Percentiles rank a stretch among this genome's conserved stretches.
These are phyloP conservation scores for Diplodia intermedia DNA, from an alignment of 2,329 filamentous ascomycete genomes.

Conservation along the genomic window DNA sequence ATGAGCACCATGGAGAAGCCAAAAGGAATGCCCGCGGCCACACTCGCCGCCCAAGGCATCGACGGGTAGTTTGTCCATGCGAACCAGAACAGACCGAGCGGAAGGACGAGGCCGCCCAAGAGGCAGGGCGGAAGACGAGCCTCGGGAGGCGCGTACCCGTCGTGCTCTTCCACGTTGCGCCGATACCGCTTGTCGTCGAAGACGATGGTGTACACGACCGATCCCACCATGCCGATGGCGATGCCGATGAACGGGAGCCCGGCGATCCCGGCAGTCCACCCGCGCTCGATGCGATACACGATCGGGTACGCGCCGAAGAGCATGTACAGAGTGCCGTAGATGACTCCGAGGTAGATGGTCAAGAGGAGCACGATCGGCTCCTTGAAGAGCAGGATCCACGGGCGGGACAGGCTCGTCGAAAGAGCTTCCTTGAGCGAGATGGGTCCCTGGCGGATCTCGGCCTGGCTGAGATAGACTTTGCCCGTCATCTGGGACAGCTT, in stretches of 20 bases:
- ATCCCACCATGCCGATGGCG: constrained; percentile 68
- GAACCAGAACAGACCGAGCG: constrained; percentile 54
- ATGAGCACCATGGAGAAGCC: constrained; percentile 69
- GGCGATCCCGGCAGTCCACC: constrained; percentile 48
- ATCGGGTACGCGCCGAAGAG: constrained; percentile 60
- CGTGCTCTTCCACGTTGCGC: constrained; percentile 53
- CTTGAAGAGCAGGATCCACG: constrained; percentile 72
- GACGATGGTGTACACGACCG: constrained; percentile 60
- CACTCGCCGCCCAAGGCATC: constrained; percentile 64
- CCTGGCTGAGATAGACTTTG: constrained; percentile 58
- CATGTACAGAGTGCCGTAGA: constrained; percentile 59
- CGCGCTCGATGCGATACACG: constrained; percentile 63
- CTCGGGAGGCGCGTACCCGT: constrained; percentile 69
- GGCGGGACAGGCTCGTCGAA: constrained; percentile 65
- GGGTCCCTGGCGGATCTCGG: constrained; percentile 52
- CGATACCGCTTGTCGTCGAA: constrained; percentile 48
- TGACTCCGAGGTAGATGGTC: constrained; percentile 70
- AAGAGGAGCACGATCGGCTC: constrained; percentile 73
- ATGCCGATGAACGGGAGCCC: constrained; percentile 69
- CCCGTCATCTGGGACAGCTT: constrained; percentile 58
- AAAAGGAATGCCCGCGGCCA: constrained; percentile 60
- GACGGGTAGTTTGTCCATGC: constrained; percentile 55
- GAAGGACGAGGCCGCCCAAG: constrained; percentile 67
- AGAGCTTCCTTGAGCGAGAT: constrained; percentile 58
- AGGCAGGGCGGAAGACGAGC: constrained; percentile 68